Percentiles rank a stretch among this genome's conserved stretches.
Conservation (phyloP, 2,329 filamentous ascomycete species). For the Aspergillus cejpii region DNA sequence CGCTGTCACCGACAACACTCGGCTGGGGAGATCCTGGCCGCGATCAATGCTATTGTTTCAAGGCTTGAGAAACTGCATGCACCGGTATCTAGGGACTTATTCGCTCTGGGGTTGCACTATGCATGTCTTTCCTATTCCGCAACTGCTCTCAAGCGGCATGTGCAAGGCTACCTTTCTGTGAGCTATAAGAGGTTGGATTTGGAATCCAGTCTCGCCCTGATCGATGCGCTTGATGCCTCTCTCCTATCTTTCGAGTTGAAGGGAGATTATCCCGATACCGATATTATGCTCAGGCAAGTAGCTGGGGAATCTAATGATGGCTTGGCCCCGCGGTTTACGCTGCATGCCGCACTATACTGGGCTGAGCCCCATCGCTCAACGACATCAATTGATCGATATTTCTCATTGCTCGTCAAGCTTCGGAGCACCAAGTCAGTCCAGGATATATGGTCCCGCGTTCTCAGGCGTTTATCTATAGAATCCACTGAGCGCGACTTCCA, state of each 20-base stretch:
- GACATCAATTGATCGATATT: conserved; percentile 12
- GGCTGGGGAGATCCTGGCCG: conserved; percentile 27
- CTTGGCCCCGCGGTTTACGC: background rate
- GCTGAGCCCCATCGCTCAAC: background rate
- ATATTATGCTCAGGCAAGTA: conserved; percentile 18
- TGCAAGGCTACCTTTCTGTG: conserved; percentile 16
- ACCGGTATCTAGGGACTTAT: conserved; percentile 9
- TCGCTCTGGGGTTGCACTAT: conserved; percentile 26
- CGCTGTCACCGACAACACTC: conserved; percentile 21
- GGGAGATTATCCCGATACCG: conserved; percentile 15
- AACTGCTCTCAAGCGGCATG: conserved; percentile 25
- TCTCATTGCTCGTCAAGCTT: conserved; percentile 25
- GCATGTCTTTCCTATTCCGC: conserved; percentile 27
- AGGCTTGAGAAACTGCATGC: conserved; percentile 21
- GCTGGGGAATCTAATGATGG: conserved; percentile 16
- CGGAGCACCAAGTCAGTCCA: conserved; percentile 17
- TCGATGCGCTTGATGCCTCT: conserved; percentile 19
- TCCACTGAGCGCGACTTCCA: conserved; percentile 4
- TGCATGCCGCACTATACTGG: conserved; percentile 21
- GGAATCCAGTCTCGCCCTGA: conserved; percentile 14
- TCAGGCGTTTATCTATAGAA: conserved; percentile 8
- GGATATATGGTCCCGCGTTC: conserved; percentile 20
- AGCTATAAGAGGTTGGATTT: background rate
- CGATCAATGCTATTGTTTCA: conserved; percentile 26
- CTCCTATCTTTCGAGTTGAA: conserved; percentile 20